Conservation (phyloP, 2,329 filamentous ascomycete species). For the Clarireedia sp. region DNA sequence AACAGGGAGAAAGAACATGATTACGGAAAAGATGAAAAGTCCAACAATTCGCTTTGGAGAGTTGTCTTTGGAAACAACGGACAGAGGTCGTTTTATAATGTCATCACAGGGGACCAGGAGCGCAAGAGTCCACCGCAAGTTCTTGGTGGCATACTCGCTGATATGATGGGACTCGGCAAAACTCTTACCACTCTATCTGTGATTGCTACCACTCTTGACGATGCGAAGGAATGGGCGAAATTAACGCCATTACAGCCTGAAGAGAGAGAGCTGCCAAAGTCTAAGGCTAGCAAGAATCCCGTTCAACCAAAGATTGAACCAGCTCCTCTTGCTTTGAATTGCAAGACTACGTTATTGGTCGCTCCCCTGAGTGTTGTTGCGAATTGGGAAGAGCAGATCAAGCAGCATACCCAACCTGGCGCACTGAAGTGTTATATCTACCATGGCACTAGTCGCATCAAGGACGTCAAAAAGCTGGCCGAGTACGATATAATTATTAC, state of each 20-base stretch:
- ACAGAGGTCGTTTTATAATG: constrained; percentile 63
- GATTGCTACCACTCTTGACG: constrained; percentile 55
- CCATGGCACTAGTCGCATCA: constrained; percentile 70
- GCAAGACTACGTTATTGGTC: constrained; percentile 74
- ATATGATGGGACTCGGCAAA: constrained; percentile 87
- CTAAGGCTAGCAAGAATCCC: constrained; percentile 8
- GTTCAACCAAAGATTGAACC: constrained; percentile 26
- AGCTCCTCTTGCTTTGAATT: constrained; percentile 51
- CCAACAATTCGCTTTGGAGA: constrained; percentile 72
- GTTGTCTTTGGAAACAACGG: constrained; percentile 48
- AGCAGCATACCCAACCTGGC: constrained; percentile 62
- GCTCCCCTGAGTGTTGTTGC: constrained; percentile 84
- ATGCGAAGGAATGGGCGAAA: constrained; percentile 54
- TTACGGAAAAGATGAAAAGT: constrained; percentile 50
- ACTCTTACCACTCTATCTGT: constrained; percentile 80
- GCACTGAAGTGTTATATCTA: constrained; percentile 72
- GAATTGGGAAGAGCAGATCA: constrained; percentile 93
- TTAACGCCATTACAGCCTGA: constrained; percentile 36
- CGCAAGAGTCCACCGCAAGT: constrained; percentile 55
- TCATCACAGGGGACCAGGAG: constrained; percentile 69
- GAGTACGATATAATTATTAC: constrained; percentile 81
- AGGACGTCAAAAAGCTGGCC: constrained; percentile 59
- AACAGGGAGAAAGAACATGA: constrained; percentile 62
- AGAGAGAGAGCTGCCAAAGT: constrained; percentile 15
- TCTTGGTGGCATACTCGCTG: constrained; percentile 66